Conservation (phyloP, 2,329 filamentous ascomycete genomes). For the Biscogniauxia marginata region DNA sequence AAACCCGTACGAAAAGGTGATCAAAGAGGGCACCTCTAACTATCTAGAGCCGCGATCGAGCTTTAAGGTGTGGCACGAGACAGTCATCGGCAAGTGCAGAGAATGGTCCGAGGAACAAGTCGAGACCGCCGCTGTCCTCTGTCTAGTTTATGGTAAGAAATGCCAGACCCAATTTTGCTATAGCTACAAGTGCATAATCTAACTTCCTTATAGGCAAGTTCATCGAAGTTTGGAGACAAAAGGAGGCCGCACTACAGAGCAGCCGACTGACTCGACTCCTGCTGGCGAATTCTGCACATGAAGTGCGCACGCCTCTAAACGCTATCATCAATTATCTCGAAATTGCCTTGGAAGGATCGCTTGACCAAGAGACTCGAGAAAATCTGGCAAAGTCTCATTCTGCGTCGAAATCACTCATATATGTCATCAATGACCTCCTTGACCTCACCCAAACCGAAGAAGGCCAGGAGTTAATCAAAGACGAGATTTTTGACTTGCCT, state of each 20-base stretch:
- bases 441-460: conserved; percentile 88
- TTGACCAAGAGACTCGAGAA: conserved; percentile 81
- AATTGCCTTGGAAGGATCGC: conserved; percentile 77
- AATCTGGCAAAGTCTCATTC: conserved; percentile 84
- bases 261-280: conserved; percentile 77
- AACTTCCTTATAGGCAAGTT: conserved; percentile 55
- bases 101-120: conserved; percentile 90
- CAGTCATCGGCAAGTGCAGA: conserved; percentile 74
- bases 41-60: conserved; percentile 77
- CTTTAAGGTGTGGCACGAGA: conserved; percentile 81
- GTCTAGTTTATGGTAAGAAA: conserved; percentile 74
- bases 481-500: conserved; percentile 74
- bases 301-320: conserved; percentile 86
- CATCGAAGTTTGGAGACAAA: conserved; percentile 90
- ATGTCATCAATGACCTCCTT: conserved; percentile 88
- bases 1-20: conserved; percentile 78
- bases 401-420: conserved; percentile 87
- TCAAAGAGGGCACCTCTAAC: conserved; percentile 69
- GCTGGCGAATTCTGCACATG: conserved; percentile 85
- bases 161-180: not conserved
- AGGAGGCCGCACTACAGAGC: conserved; percentile 78
- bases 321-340: conserved; percentile 95
- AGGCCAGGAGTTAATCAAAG: conserved; percentile 73
- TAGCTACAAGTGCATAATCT: conserved; percentile 3
- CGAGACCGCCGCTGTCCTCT: conserved; percentile 84